phyloP scores from a whole-genome alignment of 1,284 basidiomycete genomes.

The Xerocomus minutiporus region DNA sequence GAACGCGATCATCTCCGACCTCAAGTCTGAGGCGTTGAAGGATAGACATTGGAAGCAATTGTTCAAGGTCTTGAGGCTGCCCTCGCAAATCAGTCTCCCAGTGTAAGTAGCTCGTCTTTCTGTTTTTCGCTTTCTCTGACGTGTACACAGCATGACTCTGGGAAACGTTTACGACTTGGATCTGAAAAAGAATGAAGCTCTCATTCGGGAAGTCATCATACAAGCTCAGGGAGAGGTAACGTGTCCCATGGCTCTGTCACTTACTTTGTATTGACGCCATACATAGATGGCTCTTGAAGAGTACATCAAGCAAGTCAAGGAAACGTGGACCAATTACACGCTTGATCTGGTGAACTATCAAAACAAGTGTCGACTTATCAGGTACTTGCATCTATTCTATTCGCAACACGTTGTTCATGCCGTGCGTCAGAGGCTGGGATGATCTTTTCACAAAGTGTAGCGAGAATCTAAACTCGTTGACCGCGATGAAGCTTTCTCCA shows the following conservation, averaged over 20 bases:
- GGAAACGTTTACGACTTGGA: constrained; percentile 98
- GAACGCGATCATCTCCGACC: constrained; percentile 83
- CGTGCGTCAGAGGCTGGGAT: constrained; percentile 80
- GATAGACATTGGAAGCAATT: constrained; percentile 98
- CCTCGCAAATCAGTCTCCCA: constrained; percentile 60
- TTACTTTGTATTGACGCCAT: constrained; percentile 4
- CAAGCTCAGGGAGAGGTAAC: constrained; percentile 96
- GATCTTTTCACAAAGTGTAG: constrained; percentile 95
- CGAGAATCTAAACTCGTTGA: constrained; percentile 93
- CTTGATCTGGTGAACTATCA: constrained; percentile 98
- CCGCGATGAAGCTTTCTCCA: constrained; percentile 95
- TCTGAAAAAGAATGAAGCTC: constrained; percentile 84
- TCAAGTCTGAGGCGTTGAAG: constrained; percentile 96
- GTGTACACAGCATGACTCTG: constrained; percentile 74
- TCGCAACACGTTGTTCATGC: constrained; percentile 12
- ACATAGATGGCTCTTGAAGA: constrained; percentile 86
- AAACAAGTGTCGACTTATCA: constrained; percentile 95
- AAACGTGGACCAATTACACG: constrained; percentile 94
- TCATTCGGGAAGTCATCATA: constrained; percentile 92
- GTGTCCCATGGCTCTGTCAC: neutral
- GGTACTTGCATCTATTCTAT: constrained; percentile 39
- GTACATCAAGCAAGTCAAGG: constrained; percentile 93
- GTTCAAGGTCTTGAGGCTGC: constrained; percentile 83
- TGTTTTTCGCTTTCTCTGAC: constrained; percentile 8
- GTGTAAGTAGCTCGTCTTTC: constrained; percentile 46